Base-by-base conservation (phyloP, 2,329 filamentous ascomycete genomes). In the Aspergillus caelatus region DNA sequence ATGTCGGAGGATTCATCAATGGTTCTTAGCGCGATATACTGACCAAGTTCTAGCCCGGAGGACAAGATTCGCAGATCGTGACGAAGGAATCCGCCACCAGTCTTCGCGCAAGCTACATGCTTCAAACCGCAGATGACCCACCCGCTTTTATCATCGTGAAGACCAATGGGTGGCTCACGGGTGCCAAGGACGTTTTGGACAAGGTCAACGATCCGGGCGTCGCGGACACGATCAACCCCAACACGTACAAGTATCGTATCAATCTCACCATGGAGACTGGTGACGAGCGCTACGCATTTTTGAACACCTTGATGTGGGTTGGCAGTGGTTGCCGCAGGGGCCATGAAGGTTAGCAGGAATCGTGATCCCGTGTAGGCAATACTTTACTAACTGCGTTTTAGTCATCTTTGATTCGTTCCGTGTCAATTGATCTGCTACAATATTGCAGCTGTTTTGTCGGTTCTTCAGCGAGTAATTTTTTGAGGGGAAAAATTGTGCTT, bases 91-190 rank as follows among this genome's bases (percentile, higher is more conserved):
- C 78, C 32, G 78, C 79, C 11, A 83, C 82, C 26, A 79, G 75
- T 50, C 72, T 83, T 41, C 76, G 77, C 60, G 78, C 80, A 32
- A 80, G 71, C 64, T 84, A 81, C 67, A 75, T 83, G 43, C 77
- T 84, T n/a, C 82, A 84, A 67, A 83, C 82, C 41, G 78, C 79
- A 23, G 82, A 84, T 68, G 81, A 83, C n/a, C 81, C 80, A 4
- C 79, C 82, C 1, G 82, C 82, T 14, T 83, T 78, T 66, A 82
- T 84, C 54, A 76, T 79, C 19, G 81, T 83, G 45, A 81, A 78
- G 65, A 78, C 78, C 56, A 77, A 77, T 43, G 82, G 82, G 58
- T 84, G 82, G 82, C 72, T 82, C 56, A 83, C 81, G 0, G 81
- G 82, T 8, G 75, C 80, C 32, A 82, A 81, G 64, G 82, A 84